phyloP scores from a whole-genome alignment of 106 monocot species.

The Dendrobium nobile region DNA sequence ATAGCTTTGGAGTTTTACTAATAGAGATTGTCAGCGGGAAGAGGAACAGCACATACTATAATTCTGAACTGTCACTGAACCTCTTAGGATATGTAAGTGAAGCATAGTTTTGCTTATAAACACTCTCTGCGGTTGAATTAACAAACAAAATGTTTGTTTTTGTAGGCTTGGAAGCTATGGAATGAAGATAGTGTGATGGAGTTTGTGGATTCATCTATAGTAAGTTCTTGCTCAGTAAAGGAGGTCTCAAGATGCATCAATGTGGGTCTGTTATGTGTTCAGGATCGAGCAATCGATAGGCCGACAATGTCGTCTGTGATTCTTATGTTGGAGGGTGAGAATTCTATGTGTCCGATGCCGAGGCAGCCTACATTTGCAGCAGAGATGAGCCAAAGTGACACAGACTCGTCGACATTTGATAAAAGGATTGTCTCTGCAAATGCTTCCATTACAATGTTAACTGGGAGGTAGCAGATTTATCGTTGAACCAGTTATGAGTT shows the following conservation, averaged over 20 bases:
- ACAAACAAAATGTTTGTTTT: neutral
- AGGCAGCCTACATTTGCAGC: slow-evolving; percentile 29
- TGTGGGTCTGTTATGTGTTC: slow-evolving; percentile 37
- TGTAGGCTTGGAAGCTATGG: slow-evolving; percentile 27
- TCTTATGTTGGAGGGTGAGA: slow-evolving; percentile 29
- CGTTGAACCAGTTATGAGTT: neutral
- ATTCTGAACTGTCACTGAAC: slow-evolving; percentile 24
- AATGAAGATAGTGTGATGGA: slow-evolving; percentile 29
- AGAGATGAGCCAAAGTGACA: slow-evolving; percentile 16
- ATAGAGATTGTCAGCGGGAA: slow-evolving; percentile 39
- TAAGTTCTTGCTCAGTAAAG: slow-evolving; percentile 1
- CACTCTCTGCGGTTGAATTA: neutral
- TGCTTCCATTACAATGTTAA: slow-evolving; percentile 15
- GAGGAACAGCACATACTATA: slow-evolving; percentile 21
- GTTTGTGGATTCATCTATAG: slow-evolving; percentile 23
- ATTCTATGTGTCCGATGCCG: slow-evolving; percentile 14
- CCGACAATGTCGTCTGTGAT: slow-evolving; percentile 33
- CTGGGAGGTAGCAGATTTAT: slow-evolving; percentile 8
- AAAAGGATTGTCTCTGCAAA: neutral
- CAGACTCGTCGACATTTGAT: slow-evolving; percentile 8
- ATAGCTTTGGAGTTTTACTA: slow-evolving; percentile 40
- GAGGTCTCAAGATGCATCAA: slow-evolving; percentile 28
- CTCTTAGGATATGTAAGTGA: slow-evolving; percentile 30
- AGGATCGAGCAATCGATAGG: slow-evolving; percentile 32
- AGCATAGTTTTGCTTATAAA: neutral